Conservation (phyloP, 352 stramenopile species). For the Blastocystis sp. region DNA sequence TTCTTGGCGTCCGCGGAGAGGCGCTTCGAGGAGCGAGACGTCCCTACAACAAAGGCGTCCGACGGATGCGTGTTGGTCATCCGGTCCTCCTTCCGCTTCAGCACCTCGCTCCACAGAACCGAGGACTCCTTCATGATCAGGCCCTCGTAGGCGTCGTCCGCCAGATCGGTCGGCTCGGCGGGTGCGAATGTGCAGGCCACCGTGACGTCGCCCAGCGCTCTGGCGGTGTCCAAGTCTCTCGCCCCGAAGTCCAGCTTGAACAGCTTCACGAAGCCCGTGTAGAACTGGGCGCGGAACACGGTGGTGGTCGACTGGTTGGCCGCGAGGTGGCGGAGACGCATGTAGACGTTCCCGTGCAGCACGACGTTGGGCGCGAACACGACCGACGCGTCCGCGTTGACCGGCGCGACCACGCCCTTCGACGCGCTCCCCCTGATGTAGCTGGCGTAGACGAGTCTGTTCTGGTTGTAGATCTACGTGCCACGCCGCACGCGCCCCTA, state of each 20-base stretch:
- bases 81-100: constrained; percentile 6
- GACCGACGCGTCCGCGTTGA: neutral
- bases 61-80: neutral
- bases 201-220: neutral
- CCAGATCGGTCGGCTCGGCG: neutral
- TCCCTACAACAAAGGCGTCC: constrained; percentile 42
- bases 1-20: neutral
- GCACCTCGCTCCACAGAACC: constrained; percentile 24
- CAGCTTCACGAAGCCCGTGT: constrained; percentile 44
- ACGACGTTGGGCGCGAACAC: neutral
- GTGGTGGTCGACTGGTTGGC: neutral
- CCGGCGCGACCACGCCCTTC: neutral
- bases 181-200: neutral
- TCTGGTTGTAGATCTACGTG: neutral
- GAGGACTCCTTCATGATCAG: constrained; percentile 13
- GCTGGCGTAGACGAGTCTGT: neutral
- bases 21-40: neutral
- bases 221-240: neutral
- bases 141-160: neutral
- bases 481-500: neutral
- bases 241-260: neutral
- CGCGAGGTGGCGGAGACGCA: neutral
- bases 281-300: constrained; percentile 7
- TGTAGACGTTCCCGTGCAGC: neutral
- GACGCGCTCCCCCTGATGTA: neutral